Evolutionary conservation across 345 rosid species (phyloP).

Genomic region (Pseudoturritis turrita): DNA sequence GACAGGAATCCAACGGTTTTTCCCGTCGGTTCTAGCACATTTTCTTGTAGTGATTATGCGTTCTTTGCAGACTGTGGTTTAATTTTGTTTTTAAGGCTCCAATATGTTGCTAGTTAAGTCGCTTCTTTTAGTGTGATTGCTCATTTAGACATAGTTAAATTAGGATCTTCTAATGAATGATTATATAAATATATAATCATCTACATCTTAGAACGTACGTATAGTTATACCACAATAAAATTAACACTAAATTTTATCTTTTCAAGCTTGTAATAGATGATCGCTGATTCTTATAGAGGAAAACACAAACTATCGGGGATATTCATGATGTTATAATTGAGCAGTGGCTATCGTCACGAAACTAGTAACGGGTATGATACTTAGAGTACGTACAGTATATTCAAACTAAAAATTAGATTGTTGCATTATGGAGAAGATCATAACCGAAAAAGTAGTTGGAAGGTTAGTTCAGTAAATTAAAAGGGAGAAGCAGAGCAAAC

Average conservation of each 20-base stretch:
- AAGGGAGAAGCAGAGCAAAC: constrained; percentile 22
- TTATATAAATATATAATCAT: too few species aligned
- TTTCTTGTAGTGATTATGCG: too few species aligned
- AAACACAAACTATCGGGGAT: neutral
- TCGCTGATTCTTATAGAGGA: neutral
- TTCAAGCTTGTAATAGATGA: neutral
- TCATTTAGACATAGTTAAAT: too few species aligned
- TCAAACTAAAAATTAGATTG: constrained; percentile 1
- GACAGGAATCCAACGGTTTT: too few species aligned
- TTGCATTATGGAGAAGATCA: neutral
- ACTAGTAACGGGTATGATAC: neutral
- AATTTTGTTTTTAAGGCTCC: too few species aligned
- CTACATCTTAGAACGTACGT: too few species aligned
- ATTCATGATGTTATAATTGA: constrained; percentile 1
- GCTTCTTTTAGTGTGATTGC: too few species aligned
- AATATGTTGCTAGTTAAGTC: neutral
- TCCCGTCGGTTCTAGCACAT: too few species aligned
- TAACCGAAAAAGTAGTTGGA: constrained; percentile 30
- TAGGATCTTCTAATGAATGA: too few species aligned
- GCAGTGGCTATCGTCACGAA: neutral
- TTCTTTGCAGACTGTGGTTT: too few species aligned
- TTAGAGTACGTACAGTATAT: neutral
- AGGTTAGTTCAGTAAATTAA: constrained; percentile 25
- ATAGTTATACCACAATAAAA: too few species aligned
- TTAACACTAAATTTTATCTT: neutral